These are phyloP conservation scores for Juglanconis sp. DNA, from an alignment of 2,329 filamentous ascomycete species.

Conservation along the genomic window DNA sequence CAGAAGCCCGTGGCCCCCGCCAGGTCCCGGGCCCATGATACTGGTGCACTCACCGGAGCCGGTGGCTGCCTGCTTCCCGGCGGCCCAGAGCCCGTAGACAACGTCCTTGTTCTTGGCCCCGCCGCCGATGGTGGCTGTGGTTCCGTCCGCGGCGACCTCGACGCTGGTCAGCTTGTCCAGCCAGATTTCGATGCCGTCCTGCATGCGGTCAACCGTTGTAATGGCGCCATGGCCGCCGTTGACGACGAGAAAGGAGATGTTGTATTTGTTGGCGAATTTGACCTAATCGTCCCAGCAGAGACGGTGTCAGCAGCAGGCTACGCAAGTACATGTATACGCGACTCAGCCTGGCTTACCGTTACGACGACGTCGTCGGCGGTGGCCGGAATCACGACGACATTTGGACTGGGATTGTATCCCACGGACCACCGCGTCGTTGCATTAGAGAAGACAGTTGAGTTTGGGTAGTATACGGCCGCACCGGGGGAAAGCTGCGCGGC, in stretches of 20 bases:
- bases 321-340: no score
- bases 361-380: no score
- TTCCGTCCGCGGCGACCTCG: slow-evolving; percentile 37
- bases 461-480: no score
- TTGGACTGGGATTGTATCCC: no score
- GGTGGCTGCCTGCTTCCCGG: slow-evolving; percentile 47
- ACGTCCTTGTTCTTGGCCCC: slow-evolving; percentile 44
- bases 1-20: slow-evolving; percentile 55
- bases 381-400: no score
- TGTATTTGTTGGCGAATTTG: slow-evolving; percentile 43
- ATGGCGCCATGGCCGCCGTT: slow-evolving; percentile 51
- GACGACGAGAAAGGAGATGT: slow-evolving; percentile 49
- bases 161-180: slow-evolving; percentile 42
- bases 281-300: slow-evolving; percentile 29
- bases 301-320: no score
- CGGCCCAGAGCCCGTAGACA: slow-evolving; percentile 45
- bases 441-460: no score
- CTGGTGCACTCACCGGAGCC: slow-evolving; percentile 50
- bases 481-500: no score
- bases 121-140: slow-evolving; percentile 46
- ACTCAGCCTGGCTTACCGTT: no score
- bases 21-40: slow-evolving; percentile 43
- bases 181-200: slow-evolving; percentile 49
- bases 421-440: no score
- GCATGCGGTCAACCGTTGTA: slow-evolving; percentile 45